A percentile compares a stretch with the other conserved stretches of the same genome.
Conservation (phyloP, 441 rosid species). For the Croton setiger region DNA sequence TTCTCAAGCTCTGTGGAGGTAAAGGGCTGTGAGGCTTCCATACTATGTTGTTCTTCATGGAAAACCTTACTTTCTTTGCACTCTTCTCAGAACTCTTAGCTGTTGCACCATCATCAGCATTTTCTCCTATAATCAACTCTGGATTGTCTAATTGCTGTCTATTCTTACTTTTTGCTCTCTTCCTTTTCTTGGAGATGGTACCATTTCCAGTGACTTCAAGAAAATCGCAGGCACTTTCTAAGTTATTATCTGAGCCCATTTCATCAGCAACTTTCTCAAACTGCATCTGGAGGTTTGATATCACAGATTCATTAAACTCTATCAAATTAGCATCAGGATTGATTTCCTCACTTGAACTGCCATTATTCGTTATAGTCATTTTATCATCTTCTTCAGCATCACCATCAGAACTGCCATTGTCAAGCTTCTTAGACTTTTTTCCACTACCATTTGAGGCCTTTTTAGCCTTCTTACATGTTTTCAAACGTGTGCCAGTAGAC, state of each 20-base stretch:
- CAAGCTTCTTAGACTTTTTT: slow-evolving; percentile 37
- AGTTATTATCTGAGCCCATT: slow-evolving; percentile 40
- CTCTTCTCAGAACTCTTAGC: slow-evolving; percentile 55
- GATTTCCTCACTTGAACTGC: slow-evolving; percentile 23
- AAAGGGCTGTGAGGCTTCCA: slow-evolving; percentile 95
- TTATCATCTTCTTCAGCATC: slow-evolving; percentile 20
- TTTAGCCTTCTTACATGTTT: slow-evolving; percentile 42
- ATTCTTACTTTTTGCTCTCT: slow-evolving; percentile 47
- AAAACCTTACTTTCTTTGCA: slow-evolving; percentile 79
- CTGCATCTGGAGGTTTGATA: slow-evolving; percentile 80
- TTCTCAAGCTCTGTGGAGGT: slow-evolving; percentile 83
- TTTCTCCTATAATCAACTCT: slow-evolving; percentile 28
- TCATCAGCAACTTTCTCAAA: slow-evolving; percentile 89
- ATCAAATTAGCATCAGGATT: slow-evolving; percentile 23
- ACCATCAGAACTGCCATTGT: slow-evolving; percentile 21
- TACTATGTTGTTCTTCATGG: slow-evolving; percentile 80
- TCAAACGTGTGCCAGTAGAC: slow-evolving; percentile 31
- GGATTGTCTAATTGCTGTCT: slow-evolving; percentile 22
- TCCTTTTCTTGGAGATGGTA: slow-evolving; percentile 62
- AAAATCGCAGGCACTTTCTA: slow-evolving; percentile 44
- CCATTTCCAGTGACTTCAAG: slow-evolving; percentile 34
- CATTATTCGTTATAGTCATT: slow-evolving; percentile 13
- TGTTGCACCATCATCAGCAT: slow-evolving; percentile 33
- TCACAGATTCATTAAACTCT: slow-evolving; percentile 44
- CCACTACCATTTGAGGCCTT: slow-evolving; percentile 28